Evolutionary conservation across 2,329 filamentous ascomycete genomes (phyloP), one percentile per base, ranked within the genome.

Genomic region (Sporothrix globosa): DNA sequence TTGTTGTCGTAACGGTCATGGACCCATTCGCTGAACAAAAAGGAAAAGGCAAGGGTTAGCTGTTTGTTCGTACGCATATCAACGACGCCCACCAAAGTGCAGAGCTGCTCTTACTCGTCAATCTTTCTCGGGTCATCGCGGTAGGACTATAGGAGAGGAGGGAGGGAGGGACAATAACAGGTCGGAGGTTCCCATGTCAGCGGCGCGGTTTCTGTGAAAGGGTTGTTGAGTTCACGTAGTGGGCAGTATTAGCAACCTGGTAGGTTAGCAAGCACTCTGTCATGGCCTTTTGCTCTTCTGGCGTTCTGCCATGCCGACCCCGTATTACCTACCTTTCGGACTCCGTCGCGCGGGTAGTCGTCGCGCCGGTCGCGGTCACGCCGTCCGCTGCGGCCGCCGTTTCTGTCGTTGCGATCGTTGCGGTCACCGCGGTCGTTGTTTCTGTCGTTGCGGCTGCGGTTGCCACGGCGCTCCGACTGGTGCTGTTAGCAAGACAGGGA

Each of bases 1-100:
- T 90, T 87, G 77, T 92, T 92, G 79, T 96, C 92, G 79, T 89
- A 97, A 78, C 90, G 92, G 82, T 97, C 92, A 80, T 97, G 94
- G 75, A 97, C 92, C 94, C 94, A 97, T 84, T 97, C 93, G 78
- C 92, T 92, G 73, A 9, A 30, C 41, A 44, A 10, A 30, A 34
- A 0, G 2, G 3, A 41, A 7, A 6, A 34, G 4, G 5, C 34
- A 34, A 34, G 34, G 7, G 53, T 69, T 50, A 70, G 60, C 27
- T 3, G 48, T 7, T 6, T 30, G 56, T 34, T 41, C 21, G 0
- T 63, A 3, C 11, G 54, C 24, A n/a, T n/a, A 17, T 24, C 39
- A 27, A 13, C 2, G 72, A 69, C 69, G 39, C 10, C 27, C 19
- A 30, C 11, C 4, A 46, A 7, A 17, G 6, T 14, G 10, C 19